Evolutionary conservation across 2,329 filamentous ascomycete species (phyloP).

Genomic region (Colletotrichum filicis): DNA sequence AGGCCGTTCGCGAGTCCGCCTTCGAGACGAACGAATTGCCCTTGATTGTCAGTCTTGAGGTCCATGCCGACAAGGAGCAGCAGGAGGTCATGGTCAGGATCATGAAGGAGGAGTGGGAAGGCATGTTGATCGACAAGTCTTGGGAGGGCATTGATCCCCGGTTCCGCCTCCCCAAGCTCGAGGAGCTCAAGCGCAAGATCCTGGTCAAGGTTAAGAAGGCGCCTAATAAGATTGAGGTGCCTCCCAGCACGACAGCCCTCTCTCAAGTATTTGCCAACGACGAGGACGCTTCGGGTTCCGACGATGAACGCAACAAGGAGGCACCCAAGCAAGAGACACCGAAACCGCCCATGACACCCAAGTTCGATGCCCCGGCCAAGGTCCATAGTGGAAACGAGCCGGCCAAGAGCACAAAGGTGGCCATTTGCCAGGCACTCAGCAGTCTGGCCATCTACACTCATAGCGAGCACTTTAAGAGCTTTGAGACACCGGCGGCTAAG

Average conservation of each 20-base stretch:
- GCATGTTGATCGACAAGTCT: conserved; percentile 73
- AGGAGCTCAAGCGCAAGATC: conserved; percentile 82
- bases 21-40: conserved; percentile 83
- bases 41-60: conserved; percentile 91
- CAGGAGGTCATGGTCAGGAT: conserved; percentile 94
- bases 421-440: conserved; percentile 77
- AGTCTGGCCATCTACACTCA: conserved; percentile 86
- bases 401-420: conserved; percentile 64
- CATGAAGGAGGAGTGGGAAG: conserved; percentile 89
- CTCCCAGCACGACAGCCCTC: conserved; percentile 45
- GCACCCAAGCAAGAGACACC: conserved; percentile 9
- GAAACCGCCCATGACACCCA: background rate
- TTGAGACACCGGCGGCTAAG: conserved; percentile 72
- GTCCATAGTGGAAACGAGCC: conserved; percentile 42
- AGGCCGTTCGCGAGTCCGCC: conserved; percentile 80
- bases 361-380: conserved; percentile 1
- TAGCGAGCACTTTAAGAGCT: conserved; percentile 81
- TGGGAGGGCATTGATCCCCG: conserved; percentile 62
- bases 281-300: conserved; percentile 54
- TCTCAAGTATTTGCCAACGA: conserved; percentile 45
- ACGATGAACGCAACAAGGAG: conserved; percentile 51
- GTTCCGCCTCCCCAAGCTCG: conserved; percentile 73
- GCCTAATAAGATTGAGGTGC: conserved; percentile 45
- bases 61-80: conserved; percentile 84
- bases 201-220: conserved; percentile 82